Base-by-base conservation (phyloP, 2,329 filamentous ascomycete genomes). In the Nannizzia gypsea region DNA sequence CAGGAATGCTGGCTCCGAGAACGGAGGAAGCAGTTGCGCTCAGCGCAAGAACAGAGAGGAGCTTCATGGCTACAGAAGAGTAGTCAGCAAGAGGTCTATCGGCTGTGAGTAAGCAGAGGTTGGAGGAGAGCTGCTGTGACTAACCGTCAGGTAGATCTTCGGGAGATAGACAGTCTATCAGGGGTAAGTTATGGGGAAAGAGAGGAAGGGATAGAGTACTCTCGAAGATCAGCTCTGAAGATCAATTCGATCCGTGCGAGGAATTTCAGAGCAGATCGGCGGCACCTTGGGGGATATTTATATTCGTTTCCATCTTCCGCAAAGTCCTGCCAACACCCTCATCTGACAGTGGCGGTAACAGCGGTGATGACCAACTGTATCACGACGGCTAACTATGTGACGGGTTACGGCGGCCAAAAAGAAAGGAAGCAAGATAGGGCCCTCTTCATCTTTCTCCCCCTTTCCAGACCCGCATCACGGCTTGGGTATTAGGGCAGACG, bases 231-330 rank as follows among this genome's bases (percentile, higher is more conserved):
- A 54, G 48, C 48, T 54, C 28, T 54, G 48, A 54, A 34, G 48
- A 54, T 54, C 48, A 20, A n/a, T 54, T 54, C 48, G 6, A 34
- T 54, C 26, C 48, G 48, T 54, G 48, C 48, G 48, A 34, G 26
- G 26, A 34, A 54, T 31, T 9, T 54, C 48, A 54, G 6, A n/a
- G 81, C 56, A 83, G 83, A 34, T 82, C 81, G 0, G 86, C 85
- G 0, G 86, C 0, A 85, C 83, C 0, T 82, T 82, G 0, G 87
- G 31, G 89, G 72, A 83, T 90, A 17, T 90, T 88, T 68, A 75
- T 87, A 54, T 88, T 84, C 69, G 87, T 83, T 0, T 79, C 78
- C 1, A 75, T 42, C 48, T 15, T 9, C 15, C 13, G 6, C 26
- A 34, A 20, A n/a, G 3, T 28, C n/a, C 44, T 44, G 6, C 13